Base-by-base conservation (phyloP, 495 filamentous ascomycete genomes). In the Penicillium lividum region DNA sequence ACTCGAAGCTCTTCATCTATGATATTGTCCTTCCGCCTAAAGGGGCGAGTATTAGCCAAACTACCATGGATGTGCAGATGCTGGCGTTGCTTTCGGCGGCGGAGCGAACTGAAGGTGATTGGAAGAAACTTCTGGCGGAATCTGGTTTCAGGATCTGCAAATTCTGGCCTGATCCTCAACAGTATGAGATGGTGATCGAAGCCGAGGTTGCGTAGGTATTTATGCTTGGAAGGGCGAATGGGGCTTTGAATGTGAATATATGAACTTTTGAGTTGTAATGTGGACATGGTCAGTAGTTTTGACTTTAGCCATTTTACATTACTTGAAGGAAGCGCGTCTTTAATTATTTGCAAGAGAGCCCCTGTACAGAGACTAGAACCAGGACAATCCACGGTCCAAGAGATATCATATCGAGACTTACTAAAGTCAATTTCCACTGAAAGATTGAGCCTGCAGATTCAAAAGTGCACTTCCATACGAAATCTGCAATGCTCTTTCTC, bases 1-100 rank as follows among this genome's bases (percentile, higher is more conserved):
- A 80, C 59, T 81, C 76, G 0, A 76, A 71, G 54, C 56, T 82
- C 0, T 66, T 82, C 1, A 60, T 82, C 30, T 72, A 81, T 38
- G 78, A 70, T 27, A 72, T 56, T 57, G 73, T 83, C 5, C 63
- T 83, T 16, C 76, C 76, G 4, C 56, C 66, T 0, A 68, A 53
- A 3, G 60, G 60, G 11, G 66, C 60, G 5, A 71, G 68, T 38
- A 67, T 65, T n/a, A 63, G 56, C 38, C 64, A 69, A 31, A 56
- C 62, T 1, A 69, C 66, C 0, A 67, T 74, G 53, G 77, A 80
- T 60, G 58, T 80, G 25, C 52, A 67, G 11, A 74, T 75, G 73
- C 65, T 77, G 60, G 60, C 69, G 13, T 18, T 64, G 25, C 66
- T 77, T 9, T 69, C 72, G 8, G 69, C 72, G 11, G 62, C 65